Conservation (phyloP, 441 rosid species). For the Capsella rubella region DNA sequence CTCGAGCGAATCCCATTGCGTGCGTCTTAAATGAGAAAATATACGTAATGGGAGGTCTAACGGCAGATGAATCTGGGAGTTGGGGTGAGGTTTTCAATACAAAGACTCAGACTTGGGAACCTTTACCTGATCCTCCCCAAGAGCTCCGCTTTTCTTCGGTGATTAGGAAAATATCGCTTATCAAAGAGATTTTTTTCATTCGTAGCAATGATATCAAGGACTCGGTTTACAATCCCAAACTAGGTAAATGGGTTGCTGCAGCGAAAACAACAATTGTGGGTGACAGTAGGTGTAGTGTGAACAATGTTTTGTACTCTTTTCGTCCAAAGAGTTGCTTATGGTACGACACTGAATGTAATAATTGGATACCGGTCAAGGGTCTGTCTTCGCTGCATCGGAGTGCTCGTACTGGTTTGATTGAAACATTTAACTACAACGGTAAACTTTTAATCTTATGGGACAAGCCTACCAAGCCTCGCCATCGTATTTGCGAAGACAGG, state of each 20-base stretch:
- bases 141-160: conserved; percentile 56
- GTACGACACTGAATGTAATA: conserved; percentile 48
- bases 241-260: conserved; percentile 53
- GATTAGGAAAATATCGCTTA: conserved; percentile 67
- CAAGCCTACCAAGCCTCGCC: conserved; percentile 43
- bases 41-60: conserved; percentile 76
- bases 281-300: conserved; percentile 60
- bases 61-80: conserved; percentile 49
- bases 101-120: conserved; percentile 52
- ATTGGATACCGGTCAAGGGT: conserved; percentile 66
- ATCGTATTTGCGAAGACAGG: conserved; percentile 49
- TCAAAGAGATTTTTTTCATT: conserved; percentile 54
- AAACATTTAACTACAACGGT: conserved; percentile 63
- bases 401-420: conserved; percentile 58
- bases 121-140: conserved; percentile 50
- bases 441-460: conserved; percentile 80
- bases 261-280: conserved; percentile 52
- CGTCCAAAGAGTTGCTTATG: conserved; percentile 67
- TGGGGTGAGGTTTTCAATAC: conserved; percentile 82
- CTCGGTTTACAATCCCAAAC: conserved; percentile 53
- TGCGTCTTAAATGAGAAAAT: conserved; percentile 55
- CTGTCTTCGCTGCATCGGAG: conserved; percentile 56
- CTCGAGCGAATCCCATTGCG: conserved; percentile 65
- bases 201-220: conserved; percentile 69
- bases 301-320: conserved; percentile 63